These are phyloP conservation scores for Phytophthora europaea DNA, from an alignment of 352 stramenopile genomes.

Conservation along the genomic window DNA sequence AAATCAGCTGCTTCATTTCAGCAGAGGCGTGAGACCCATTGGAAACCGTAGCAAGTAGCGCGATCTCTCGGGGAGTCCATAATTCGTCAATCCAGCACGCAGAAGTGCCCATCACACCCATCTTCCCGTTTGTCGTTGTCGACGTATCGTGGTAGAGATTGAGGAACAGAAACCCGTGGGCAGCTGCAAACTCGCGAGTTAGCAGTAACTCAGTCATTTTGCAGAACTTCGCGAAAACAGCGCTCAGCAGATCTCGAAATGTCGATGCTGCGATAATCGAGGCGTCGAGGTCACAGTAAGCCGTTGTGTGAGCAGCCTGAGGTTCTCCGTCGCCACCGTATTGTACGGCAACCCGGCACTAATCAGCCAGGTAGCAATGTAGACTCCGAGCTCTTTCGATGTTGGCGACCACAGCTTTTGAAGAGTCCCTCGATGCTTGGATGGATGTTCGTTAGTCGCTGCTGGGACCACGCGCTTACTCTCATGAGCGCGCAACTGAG, in stretches of 20 bases:
- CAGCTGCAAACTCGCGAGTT: not conserved
- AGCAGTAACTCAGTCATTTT: not conserved
- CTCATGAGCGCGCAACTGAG: too few species aligned
- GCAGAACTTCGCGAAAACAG: constrained; percentile 1
- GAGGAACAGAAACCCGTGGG: not conserved
- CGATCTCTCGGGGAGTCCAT: constrained; percentile 6
- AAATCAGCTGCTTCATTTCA: constrained; percentile 8
- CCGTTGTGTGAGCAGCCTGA: not conserved
- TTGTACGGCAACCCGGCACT: constrained; percentile 17
- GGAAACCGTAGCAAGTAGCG: constrained; percentile 9
- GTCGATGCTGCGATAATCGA: not conserved
- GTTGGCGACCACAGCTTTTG: constrained; percentile 3
- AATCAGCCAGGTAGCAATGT: constrained; percentile 10
- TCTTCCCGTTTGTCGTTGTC: not conserved
- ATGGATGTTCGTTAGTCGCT: too few species aligned
- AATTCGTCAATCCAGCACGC: constrained; percentile 6
- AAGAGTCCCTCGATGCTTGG: not conserved
- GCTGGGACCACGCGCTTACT: too few species aligned
- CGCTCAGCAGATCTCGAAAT: constrained; percentile 1
- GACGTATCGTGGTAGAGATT: constrained; percentile 14
- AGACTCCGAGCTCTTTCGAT: not conserved
- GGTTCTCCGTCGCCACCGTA: not conserved
- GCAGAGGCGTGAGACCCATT: not conserved
- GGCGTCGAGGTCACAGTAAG: not conserved
- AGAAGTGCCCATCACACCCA: constrained; percentile 6